These are phyloP conservation scores for Salmacisia buchloeana DNA, from an alignment of 1,284 basidiomycete genomes.

Conservation along the genomic window DNA sequence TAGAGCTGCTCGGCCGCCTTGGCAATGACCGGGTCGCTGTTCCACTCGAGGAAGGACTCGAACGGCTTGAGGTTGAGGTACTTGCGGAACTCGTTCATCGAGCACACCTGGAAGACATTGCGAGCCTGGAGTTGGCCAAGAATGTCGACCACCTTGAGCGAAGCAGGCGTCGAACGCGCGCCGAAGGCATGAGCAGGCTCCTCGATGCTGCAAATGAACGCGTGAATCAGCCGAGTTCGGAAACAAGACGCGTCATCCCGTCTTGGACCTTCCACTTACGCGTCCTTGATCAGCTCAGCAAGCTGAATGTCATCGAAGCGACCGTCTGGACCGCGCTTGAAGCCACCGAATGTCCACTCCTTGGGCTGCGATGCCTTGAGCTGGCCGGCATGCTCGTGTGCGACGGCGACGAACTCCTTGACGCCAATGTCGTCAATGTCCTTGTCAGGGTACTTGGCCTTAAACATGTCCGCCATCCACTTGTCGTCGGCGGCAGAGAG, in stretches of 20 bases:
- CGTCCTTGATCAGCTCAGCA: slow-evolving; percentile 53
- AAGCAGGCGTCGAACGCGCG: slow-evolving; percentile 68
- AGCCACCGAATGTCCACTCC: slow-evolving; percentile 62
- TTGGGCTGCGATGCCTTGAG: slow-evolving; percentile 50
- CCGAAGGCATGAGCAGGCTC: slow-evolving; percentile 70
- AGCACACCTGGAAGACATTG: slow-evolving; percentile 69
- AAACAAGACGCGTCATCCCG: not conserved
- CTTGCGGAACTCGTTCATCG: slow-evolving; percentile 75
- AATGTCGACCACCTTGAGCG: slow-evolving; percentile 71
- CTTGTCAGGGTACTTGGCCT: slow-evolving; percentile 21
- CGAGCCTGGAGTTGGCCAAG: slow-evolving; percentile 75
- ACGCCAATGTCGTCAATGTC: slow-evolving; percentile 55
- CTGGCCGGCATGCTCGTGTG: slow-evolving; percentile 14
- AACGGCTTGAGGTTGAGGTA: slow-evolving; percentile 22
- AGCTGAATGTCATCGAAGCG: slow-evolving; percentile 68
- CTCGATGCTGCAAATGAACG: slow-evolving; percentile 43
- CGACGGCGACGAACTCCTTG: slow-evolving; percentile 61
- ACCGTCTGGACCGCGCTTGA: slow-evolving; percentile 62
- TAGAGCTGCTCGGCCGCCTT: slow-evolving; percentile 63
- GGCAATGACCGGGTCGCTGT: slow-evolving; percentile 66
- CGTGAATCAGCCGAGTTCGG: not conserved
- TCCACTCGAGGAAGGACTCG: slow-evolving; percentile 70
- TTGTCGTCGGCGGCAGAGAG: slow-evolving; percentile 32
- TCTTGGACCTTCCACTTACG: not conserved
- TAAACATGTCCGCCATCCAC: slow-evolving; percentile 35